Percentiles rank a stretch among this genome's conserved stretches.
phyloP scores from a whole-genome alignment of 805 yeast species.

The Starmerella stigmatis region DNA sequence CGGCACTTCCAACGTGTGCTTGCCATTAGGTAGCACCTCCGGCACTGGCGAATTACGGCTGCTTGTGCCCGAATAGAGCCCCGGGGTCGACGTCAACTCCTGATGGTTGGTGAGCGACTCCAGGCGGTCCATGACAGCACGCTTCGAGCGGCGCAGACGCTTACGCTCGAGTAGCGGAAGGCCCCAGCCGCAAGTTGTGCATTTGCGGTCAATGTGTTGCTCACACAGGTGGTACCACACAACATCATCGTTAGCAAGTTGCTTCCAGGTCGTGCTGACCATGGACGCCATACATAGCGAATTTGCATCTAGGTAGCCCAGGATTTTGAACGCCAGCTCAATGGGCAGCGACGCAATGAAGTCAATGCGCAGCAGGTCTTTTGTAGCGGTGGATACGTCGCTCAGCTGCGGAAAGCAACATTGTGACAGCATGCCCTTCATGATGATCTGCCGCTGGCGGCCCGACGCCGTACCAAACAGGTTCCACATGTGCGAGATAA shows the following conservation, averaged over 20 bases:
- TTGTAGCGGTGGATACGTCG: constrained; percentile 69
- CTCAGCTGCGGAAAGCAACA: constrained; percentile 94
- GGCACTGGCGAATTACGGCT: neutral
- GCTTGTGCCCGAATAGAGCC: constrained; percentile 1
- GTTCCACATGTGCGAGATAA: constrained; percentile 74
- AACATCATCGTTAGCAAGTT: constrained; percentile 85
- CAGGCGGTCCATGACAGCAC: constrained; percentile 27
- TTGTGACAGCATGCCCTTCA: constrained; percentile 75
- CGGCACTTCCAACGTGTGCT: neutral
- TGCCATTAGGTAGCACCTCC: neutral
- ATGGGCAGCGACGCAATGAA: constrained; percentile 75
- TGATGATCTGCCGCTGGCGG: constrained; percentile 58
- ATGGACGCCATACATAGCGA: constrained; percentile 92
- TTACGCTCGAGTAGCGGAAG: constrained; percentile 84
- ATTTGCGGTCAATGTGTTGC: constrained; percentile 93
- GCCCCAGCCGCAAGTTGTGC: constrained; percentile 99
- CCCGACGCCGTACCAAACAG: constrained; percentile 65
- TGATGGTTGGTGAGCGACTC: constrained; percentile 9
- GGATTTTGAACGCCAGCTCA: constrained; percentile 72
- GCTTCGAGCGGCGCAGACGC: constrained; percentile 30
- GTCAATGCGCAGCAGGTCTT: constrained; percentile 73
- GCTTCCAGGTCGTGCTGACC: constrained; percentile 79
- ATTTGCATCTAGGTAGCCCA: constrained; percentile 83
- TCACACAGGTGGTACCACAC: constrained; percentile 99
- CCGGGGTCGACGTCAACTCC: neutral